A percentile compares a stretch with the other conserved stretches of the same genome.
Conservation (phyloP, 208 protist genomes). For the Trypanosoma congolense region DNA sequence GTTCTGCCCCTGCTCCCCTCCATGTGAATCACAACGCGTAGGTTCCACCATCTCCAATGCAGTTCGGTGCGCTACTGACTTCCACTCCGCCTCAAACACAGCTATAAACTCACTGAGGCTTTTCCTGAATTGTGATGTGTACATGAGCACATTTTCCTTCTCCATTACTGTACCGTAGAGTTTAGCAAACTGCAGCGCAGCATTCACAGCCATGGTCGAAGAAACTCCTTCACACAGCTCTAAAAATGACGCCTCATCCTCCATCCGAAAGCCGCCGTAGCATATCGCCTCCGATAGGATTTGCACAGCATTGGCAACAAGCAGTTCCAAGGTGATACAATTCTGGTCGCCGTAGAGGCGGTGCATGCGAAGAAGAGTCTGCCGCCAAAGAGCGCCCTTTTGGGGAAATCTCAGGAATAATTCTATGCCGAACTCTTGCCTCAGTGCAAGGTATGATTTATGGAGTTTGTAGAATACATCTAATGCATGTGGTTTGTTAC, state of each 20-base stretch:
- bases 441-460: constrained; percentile 49
- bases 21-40: too few relatives aligned
- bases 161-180: constrained; percentile 3
- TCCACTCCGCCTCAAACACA: constrained; percentile 33
- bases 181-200: constrained; percentile 11
- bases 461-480: too few relatives aligned
- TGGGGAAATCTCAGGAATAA: constrained; percentile 62
- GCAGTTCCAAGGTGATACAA: constrained; percentile 23
- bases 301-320: constrained; percentile 56
- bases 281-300: constrained; percentile 35
- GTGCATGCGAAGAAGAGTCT: constrained; percentile 41
- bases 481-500: too few relatives aligned
- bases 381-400: constrained; percentile 34
- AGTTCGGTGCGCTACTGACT: background rate
- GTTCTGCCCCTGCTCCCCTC: too few relatives aligned
- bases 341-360: constrained; percentile 39
- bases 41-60: background rate
- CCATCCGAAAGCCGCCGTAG: constrained; percentile 39
- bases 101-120: constrained; percentile 36
- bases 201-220: background rate
- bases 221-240: constrained; percentile 2
- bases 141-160: constrained; percentile 8
- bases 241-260: constrained; percentile 10
- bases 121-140: constrained; percentile 16
- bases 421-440: constrained; percentile 44